Evolutionary conservation across 2,329 filamentous ascomycete genomes (phyloP).

Genomic region (Allantophomopsis lycopodina): DNA sequence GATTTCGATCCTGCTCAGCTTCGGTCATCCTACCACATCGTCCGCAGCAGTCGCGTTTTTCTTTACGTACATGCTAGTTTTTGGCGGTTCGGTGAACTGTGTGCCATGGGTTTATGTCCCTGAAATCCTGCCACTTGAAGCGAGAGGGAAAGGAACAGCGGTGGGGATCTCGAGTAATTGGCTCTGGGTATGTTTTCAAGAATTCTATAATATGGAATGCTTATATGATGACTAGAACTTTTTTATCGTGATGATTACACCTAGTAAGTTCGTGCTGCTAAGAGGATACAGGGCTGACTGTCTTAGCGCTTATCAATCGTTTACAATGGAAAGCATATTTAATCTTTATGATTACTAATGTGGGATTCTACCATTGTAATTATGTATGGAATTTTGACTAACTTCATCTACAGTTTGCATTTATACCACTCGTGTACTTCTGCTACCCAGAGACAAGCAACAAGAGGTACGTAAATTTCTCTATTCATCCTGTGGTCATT

Average conservation of each 20-base stretch:
- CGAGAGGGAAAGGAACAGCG: conserved; percentile 18
- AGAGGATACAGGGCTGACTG: too few relatives aligned
- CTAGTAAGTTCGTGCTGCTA: conserved; percentile 14
- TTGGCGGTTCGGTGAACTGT: conserved; percentile 16
- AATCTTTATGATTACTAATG: conserved; percentile 35
- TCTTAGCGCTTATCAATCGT: conserved; percentile 22
- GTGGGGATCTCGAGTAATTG: conserved; percentile 20
- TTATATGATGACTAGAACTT: conserved; percentile 17
- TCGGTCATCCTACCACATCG: conserved; percentile 7
- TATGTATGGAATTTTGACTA: too few relatives aligned
- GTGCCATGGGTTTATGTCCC: conserved; percentile 22
- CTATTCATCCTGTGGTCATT: too few relatives aligned
- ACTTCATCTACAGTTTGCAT: conserved; percentile 13
- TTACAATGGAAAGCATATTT: conserved; percentile 36
- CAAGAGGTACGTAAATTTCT: conserved; percentile 9
- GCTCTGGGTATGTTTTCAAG: conserved; percentile 5
- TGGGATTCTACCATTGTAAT: too few relatives aligned
- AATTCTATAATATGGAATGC: not conserved
- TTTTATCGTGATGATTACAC: conserved; percentile 34
- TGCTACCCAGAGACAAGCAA: conserved; percentile 36
- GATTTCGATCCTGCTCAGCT: conserved; percentile 16
- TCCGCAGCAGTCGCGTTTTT: conserved; percentile 19
- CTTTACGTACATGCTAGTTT: conserved; percentile 20
- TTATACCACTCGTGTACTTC: conserved; percentile 25
- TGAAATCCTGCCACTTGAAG: conserved; percentile 19